phyloP scores from a whole-genome alignment of 2,329 filamentous ascomycete genomes.

The Shiraia sp. region DNA sequence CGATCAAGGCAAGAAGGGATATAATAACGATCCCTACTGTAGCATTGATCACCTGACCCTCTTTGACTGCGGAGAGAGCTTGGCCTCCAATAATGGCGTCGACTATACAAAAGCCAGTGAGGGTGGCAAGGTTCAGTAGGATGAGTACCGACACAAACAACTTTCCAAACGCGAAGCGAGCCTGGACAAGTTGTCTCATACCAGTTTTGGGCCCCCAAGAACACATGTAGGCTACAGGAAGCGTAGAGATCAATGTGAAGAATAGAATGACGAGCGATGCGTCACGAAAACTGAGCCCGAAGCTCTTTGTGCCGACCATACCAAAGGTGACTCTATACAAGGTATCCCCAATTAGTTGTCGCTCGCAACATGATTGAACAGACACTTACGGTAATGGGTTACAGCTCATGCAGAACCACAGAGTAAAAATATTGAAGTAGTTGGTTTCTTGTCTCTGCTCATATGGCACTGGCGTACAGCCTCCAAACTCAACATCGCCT shows the following conservation, averaged over 20 bases:
- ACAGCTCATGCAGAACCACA: constrained; percentile 63
- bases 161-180: constrained; percentile 61
- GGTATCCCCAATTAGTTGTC: not conserved
- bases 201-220: constrained; percentile 65
- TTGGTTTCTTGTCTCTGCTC: constrained; percentile 58
- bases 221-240: constrained; percentile 60
- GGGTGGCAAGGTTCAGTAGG: constrained; percentile 64
- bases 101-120: constrained; percentile 67
- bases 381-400: constrained; percentile 60
- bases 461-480: constrained; percentile 60
- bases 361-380: not conserved
- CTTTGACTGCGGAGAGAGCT: constrained; percentile 40
- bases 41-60: constrained; percentile 51
- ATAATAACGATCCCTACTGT: constrained; percentile 66
- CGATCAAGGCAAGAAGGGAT: constrained; percentile 58
- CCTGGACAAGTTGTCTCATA: constrained; percentile 68
- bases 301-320: constrained; percentile 62
- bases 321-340: constrained; percentile 61
- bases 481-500: constrained; percentile 44
- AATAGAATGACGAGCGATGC: constrained; percentile 65
- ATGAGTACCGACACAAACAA: constrained; percentile 64
- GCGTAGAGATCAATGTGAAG: constrained; percentile 61
- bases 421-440: constrained; percentile 62
- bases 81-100: constrained; percentile 65
- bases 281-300: constrained; percentile 60